phyloP scores from a whole-genome alignment of 257 asterid genomes.

The Vinca minor region DNA sequence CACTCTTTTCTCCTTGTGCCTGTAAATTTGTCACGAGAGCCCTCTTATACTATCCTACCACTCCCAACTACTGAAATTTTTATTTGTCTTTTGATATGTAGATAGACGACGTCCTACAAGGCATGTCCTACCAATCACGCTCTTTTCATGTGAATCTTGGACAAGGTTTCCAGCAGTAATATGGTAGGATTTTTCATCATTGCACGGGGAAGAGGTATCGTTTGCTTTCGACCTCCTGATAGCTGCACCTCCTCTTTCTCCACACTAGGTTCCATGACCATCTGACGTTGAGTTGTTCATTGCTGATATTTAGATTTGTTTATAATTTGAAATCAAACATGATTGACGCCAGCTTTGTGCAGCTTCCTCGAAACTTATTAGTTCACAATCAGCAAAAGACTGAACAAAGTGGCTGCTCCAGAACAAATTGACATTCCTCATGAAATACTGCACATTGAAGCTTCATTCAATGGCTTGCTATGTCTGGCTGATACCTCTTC shows the following conservation, averaged over 20 bases:
- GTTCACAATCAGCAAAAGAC: no score
- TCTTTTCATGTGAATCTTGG: constrained; percentile 47
- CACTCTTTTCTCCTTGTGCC: constrained; percentile 33
- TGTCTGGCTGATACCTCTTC: no score
- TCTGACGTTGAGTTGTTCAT: constrained; percentile 30
- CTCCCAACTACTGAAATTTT: constrained; percentile 29
- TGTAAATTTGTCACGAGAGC: constrained; percentile 36
- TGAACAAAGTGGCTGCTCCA: no score
- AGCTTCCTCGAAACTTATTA: no score
- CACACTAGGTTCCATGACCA: constrained; percentile 43
- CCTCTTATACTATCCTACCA: constrained; percentile 42
- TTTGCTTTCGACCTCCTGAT: constrained; percentile 58
- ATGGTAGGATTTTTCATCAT: constrained; percentile 37
- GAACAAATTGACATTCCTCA: no score
- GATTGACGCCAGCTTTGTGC: neutral
- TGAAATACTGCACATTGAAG: no score
- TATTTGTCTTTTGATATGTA: constrained; percentile 38
- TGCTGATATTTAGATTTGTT: neutral
- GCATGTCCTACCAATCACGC: constrained; percentile 49
- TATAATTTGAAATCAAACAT: neutral
- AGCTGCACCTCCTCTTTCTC: constrained; percentile 50
- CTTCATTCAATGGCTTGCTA: no score
- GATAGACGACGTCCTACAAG: constrained; percentile 46
- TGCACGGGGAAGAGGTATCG: constrained; percentile 48
- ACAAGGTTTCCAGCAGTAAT: constrained; percentile 40